Conservation (phyloP, 495 filamentous ascomycete genomes). For the Mytilinidion resinicola region DNA sequence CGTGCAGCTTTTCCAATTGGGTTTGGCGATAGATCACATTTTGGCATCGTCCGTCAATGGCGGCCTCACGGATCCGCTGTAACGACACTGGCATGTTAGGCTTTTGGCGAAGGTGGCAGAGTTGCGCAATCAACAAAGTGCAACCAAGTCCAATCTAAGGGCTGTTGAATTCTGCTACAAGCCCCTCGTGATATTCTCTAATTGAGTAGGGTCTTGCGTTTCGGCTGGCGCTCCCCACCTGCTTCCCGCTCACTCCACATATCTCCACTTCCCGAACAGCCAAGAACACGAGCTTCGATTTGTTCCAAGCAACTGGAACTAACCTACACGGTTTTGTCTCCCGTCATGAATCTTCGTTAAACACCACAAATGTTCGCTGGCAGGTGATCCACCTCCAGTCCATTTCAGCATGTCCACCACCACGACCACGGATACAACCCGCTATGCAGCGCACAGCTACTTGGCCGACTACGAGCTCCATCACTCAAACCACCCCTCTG, state of each 20-base stretch:
- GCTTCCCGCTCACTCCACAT: neutral
- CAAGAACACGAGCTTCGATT: neutral
- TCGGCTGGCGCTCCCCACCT: neutral
- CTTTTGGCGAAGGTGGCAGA: conserved; percentile 12
- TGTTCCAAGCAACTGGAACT: neutral
- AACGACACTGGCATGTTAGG: conserved; percentile 30
- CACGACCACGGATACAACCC: conserved; percentile 34
- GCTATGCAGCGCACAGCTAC: conserved; percentile 29
- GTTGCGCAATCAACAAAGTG: neutral
- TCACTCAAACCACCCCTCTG: conserved; percentile 31
- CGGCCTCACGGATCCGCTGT: conserved; percentile 38
- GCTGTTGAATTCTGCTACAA: neutral
- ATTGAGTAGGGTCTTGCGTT: neutral
- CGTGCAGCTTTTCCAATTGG: conserved; percentile 43
- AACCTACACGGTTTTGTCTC: neutral
- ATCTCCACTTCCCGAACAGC: neutral
- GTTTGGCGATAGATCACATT: conserved; percentile 44
- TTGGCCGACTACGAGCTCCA: conserved; percentile 48
- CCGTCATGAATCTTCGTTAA: neutral
- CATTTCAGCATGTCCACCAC: conserved; percentile 36
- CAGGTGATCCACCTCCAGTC: too few species aligned
- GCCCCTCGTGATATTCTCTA: neutral
- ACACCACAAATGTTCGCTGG: neutral
- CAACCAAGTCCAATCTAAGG: neutral
- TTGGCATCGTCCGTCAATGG: conserved; percentile 43